Evolutionary conservation across 1,139 yeast genomes (phyloP).

Genomic region (Geotrichum citri-aurantii): DNA sequence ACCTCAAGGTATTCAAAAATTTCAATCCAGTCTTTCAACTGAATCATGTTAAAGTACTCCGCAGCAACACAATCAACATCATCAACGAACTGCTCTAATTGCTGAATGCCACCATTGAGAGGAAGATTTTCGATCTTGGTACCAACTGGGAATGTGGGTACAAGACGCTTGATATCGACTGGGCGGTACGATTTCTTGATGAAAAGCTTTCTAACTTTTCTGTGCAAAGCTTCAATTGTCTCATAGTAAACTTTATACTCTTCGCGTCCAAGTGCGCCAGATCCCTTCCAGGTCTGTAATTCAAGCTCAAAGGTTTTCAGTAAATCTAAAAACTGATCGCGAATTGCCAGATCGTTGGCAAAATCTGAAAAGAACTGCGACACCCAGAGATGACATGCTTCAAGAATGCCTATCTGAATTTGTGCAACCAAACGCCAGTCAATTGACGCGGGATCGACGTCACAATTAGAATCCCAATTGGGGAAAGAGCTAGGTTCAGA

Average conservation of each 20-base stretch:
- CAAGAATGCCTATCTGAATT: constrained; percentile 78
- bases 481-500: constrained; percentile 32
- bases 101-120: constrained; percentile 23
- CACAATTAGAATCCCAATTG: constrained; percentile 35
- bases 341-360: constrained; percentile 59
- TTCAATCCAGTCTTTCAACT: constrained; percentile 73
- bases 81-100: constrained; percentile 52
- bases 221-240: constrained; percentile 51
- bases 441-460: constrained; percentile 32
- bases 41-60: constrained; percentile 54
- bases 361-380: constrained; percentile 72
- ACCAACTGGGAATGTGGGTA: constrained; percentile 27
- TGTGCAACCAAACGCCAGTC: constrained; percentile 58
- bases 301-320: constrained; percentile 67
- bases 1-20: constrained; percentile 69
- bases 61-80: constrained; percentile 60
- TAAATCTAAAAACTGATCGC: constrained; percentile 58
- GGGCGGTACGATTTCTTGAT: constrained; percentile 81
- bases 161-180: constrained; percentile 35
- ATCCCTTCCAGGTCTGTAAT: constrained; percentile 55
- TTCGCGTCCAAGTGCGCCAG: constrained; percentile 29
- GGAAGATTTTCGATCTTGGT: constrained; percentile 26
- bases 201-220: constrained; percentile 63
- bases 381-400: constrained; percentile 66
- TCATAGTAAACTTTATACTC: constrained; percentile 33